These are phyloP conservation scores for Crucibulum laeve DNA, from an alignment of 768 basidiomycete genomes.

Conservation along the genomic window DNA sequence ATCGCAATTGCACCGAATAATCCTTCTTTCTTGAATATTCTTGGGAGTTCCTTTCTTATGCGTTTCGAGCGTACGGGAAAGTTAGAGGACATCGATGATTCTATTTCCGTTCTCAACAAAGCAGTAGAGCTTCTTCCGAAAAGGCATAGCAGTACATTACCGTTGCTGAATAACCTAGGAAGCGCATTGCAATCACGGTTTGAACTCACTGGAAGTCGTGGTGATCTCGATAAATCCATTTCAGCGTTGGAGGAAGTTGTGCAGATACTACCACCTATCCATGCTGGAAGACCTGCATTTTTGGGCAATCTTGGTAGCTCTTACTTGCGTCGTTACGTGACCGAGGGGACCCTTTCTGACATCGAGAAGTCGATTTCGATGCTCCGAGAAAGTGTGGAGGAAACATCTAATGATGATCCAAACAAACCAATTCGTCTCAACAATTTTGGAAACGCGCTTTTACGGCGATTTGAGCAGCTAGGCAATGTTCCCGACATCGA, in stretches of 20 bases:
- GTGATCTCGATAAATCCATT: conserved; percentile 18
- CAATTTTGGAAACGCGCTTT: no score
- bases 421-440: no score
- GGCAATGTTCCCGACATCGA: no score
- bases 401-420: no score
- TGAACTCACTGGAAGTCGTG: conserved; percentile 14
- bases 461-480: no score
- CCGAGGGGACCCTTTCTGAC: no score
- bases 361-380: no score
- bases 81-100: conserved; percentile 7
- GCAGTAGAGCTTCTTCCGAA: conserved; percentile 12
- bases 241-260: conserved; percentile 6
- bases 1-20: conserved; percentile 7
- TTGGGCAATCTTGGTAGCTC: background rate
- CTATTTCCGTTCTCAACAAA: conserved; percentile 5
- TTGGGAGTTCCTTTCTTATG: conserved; percentile 5
- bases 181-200: conserved; percentile 12
- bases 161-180: conserved; percentile 8
- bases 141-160: conserved; percentile 2
- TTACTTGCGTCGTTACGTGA: no score
- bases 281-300: background rate
- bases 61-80: conserved; percentile 9
- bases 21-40: conserved; percentile 8
- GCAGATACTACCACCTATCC: background rate
- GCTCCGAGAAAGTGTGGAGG: no score